Percentiles rank a stretch among this genome's conserved stretches.
Evolutionary conservation across 805 yeast species (phyloP).

Genomic region (Candida corydali): DNA sequence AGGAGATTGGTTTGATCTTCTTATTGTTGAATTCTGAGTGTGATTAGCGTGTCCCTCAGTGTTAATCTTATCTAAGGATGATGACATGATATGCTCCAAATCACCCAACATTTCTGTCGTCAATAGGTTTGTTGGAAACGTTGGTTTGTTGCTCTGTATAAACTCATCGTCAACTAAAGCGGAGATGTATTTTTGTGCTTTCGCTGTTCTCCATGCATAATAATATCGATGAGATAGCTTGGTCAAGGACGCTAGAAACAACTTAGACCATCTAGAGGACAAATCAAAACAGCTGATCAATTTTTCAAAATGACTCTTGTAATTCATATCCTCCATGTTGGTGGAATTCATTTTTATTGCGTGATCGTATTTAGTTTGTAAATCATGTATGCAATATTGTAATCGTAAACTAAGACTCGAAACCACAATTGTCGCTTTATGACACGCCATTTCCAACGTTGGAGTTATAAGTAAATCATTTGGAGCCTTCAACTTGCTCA

Average conservation of each 20-base stretch:
- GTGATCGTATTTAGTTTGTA: constrained; percentile 11
- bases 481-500: constrained; percentile 36
- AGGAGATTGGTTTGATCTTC: not conserved
- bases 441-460: constrained; percentile 20
- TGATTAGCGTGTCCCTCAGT: constrained; percentile 4
- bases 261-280: constrained; percentile 8
- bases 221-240: constrained; percentile 54
- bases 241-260: constrained; percentile 20
- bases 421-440: constrained; percentile 24
- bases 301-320: constrained; percentile 9
- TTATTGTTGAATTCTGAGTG: not conserved
- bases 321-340: constrained; percentile 6
- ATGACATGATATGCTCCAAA: constrained; percentile 18
- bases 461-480: constrained; percentile 43
- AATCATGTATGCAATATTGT: constrained; percentile 11
- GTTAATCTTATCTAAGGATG: constrained; percentile 14
- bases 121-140: constrained; percentile 5
- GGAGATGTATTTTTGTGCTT: constrained; percentile 47
- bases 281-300: constrained; percentile 9
- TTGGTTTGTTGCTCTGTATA: constrained; percentile 12
- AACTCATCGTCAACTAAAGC: constrained; percentile 28
- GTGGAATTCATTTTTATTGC: constrained; percentile 3
- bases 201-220: constrained; percentile 65
- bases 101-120: constrained; percentile 18
- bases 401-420: constrained; percentile 20